A percentile compares a stretch with the other conserved stretches of the same genome.
Conservation (phyloP, 2,329 filamentous ascomycete species). For the Cyphellophora europaea region DNA sequence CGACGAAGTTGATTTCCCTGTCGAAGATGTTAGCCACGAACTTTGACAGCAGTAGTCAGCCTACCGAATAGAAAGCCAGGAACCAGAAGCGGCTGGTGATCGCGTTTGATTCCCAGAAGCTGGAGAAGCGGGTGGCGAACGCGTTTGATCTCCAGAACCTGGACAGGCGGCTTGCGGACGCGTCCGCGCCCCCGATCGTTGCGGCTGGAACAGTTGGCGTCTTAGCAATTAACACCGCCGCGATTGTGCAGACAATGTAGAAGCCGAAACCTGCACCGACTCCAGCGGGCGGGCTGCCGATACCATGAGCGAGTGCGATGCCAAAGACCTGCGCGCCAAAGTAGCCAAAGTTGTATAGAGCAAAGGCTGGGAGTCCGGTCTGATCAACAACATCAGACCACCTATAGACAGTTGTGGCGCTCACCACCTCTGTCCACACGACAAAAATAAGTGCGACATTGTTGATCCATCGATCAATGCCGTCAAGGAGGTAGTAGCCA, state of each 20-base stretch:
- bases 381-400: constrained; percentile 45
- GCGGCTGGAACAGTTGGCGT: constrained; percentile 31
- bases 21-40: background rate
- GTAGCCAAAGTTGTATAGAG: constrained; percentile 44
- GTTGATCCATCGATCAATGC: constrained; percentile 45
- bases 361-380: constrained; percentile 38
- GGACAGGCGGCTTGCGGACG: too few species aligned
- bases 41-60: constrained; percentile 13
- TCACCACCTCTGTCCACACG: constrained; percentile 43
- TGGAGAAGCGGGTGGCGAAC: constrained; percentile 21
- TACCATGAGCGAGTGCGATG: constrained; percentile 40
- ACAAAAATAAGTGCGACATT: constrained; percentile 47
- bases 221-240: constrained; percentile 31
- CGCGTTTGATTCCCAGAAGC: constrained; percentile 32
- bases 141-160: too few species aligned
- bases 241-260: constrained; percentile 35
- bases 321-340: constrained; percentile 45
- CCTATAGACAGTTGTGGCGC: constrained; percentile 43
- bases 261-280: constrained; percentile 45
- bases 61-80: constrained; percentile 49
- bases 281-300: constrained; percentile 30
- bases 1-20: constrained; percentile 48
- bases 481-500: constrained; percentile 44
- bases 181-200: background rate
- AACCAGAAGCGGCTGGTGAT: constrained; percentile 41